phyloP scores from a whole-genome alignment of 371 early-diverging fungal genomes.

The Rhizopus delemar region DNA sequence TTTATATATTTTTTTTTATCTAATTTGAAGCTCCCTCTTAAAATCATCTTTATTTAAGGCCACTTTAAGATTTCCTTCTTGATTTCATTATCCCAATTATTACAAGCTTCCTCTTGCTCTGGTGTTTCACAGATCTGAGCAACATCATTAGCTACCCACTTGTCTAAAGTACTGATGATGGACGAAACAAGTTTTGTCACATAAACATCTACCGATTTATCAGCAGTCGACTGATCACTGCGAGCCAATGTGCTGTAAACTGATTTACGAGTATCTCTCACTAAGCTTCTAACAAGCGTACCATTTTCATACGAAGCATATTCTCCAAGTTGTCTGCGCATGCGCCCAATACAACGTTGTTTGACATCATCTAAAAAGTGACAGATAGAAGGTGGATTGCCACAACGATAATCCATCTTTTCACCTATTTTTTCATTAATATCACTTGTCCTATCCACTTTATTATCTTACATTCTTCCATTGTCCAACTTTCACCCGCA shows the following conservation, averaged over 20 bases:
- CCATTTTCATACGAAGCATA: constrained; percentile 42
- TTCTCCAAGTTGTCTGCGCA: constrained; percentile 36
- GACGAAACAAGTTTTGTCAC: constrained; percentile 34
- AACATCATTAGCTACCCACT: constrained; percentile 40
- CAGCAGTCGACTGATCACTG: constrained; percentile 35
- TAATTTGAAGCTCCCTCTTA: background rate
- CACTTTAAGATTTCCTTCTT: constrained; percentile 45
- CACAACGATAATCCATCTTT: constrained; percentile 67
- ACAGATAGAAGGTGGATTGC: constrained; percentile 70
- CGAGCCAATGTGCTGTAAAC: constrained; percentile 31
- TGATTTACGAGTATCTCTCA: constrained; percentile 31
- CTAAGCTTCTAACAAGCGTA: constrained; percentile 32
- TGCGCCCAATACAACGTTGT: constrained; percentile 42
- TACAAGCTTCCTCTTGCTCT: constrained; percentile 40
- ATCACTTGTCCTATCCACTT: too few species aligned
- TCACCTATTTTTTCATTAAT: constrained; percentile 23
- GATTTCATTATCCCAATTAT: constrained; percentile 47
- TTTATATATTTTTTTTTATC: background rate
- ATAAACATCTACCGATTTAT: constrained; percentile 29
- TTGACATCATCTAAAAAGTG: constrained; percentile 55
- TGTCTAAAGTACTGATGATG: constrained; percentile 28
- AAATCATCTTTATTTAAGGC: constrained; percentile 35
- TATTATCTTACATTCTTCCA: constrained; percentile 52
- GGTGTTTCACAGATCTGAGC: constrained; percentile 37
- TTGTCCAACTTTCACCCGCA: constrained; percentile 54